Evolutionary conservation across 1,284 basidiomycete species (phyloP).

Genomic region (Malassezia dermatis): DNA sequence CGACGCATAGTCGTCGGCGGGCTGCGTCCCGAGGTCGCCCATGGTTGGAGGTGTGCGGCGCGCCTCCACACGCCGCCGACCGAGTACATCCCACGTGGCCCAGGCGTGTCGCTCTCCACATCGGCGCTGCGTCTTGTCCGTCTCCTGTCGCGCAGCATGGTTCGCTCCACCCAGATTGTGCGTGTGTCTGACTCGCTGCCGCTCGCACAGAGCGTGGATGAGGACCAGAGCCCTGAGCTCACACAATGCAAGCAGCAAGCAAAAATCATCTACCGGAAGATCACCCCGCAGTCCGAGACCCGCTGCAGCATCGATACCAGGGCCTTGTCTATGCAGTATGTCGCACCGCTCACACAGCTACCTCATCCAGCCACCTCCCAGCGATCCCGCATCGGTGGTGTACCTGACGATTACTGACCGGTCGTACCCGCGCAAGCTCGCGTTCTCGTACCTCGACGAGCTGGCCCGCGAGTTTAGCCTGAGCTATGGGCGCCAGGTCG

Average conservation of each 20-base stretch:
- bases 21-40: neutral
- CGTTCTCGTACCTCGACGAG: slow-evolving; percentile 95
- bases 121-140: neutral
- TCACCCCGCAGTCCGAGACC: slow-evolving; percentile 78
- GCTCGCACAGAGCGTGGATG: slow-evolving; percentile 45
- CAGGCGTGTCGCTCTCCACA: neutral
- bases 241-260: slow-evolving; percentile 98
- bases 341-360: slow-evolving; percentile 58
- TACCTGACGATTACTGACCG: slow-evolving; percentile 92
- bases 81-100: slow-evolving; percentile 3
- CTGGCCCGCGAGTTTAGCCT: slow-evolving; percentile 79
- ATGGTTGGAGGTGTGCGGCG: neutral
- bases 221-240: slow-evolving; percentile 68
- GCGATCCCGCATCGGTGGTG: slow-evolving; percentile 56
- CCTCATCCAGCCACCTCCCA: slow-evolving; percentile 58
- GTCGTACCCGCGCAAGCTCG: slow-evolving; percentile 91
- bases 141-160: slow-evolving; percentile 21
- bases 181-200: slow-evolving; percentile 39
- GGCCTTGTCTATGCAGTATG: slow-evolving; percentile 79
- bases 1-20: neutral
- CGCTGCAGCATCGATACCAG: slow-evolving; percentile 94
- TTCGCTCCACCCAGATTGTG: slow-evolving; percentile 43
- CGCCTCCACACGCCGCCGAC: neutral
- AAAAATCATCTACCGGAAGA: slow-evolving; percentile 86
- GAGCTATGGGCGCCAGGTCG: slow-evolving; percentile 43